Base-by-base conservation (phyloP, 208 protist genomes). In the Angomonas ambiguus region DNA sequence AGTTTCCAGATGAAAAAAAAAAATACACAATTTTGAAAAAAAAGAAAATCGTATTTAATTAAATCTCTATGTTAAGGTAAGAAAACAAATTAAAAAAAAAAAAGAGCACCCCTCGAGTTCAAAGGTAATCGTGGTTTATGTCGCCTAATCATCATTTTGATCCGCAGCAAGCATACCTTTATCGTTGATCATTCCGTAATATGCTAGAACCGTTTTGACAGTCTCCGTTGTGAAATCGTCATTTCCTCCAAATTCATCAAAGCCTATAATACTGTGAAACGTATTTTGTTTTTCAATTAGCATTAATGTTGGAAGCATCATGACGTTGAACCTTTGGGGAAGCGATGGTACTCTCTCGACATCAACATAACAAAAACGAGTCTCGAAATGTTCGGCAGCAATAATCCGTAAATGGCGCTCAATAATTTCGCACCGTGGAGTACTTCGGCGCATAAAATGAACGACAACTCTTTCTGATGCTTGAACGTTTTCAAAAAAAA, bases 191-290 rank as follows among this genome's bases (percentile, higher is more conserved):
- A 96, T 93, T 1, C 88, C 88, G 65, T 95, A 88, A 56, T 83
- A 41, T 1, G 69, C 73, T 30, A 96, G 74, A 4, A 94, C 85
- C 42, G 85, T 69, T 48, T 69, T 66, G 16, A 94, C 76, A 28
- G 80, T 82, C 1, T 76, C 67, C 8, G 93, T 95, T 16, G 85
- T 75, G 70, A 97, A 97, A 55, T 94, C 86, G 68, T 96, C 93
- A 8, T 57, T 77, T 27, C 88, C 90, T 2, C 93, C 93, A 65
- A 97, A 91, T 58, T 97, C 91, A 72, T 97, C 93, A 61, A 97
- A 96, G n/a, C 93, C 93, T 56, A 96, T 95, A 67, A 97, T 96
- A 67, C 85, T 93, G 81, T 96, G 83, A 56, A 93, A 85, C 16
- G 88, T 96, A 33, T 95, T 87, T 30, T 89, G 86, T 45, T 90